Evolutionary conservation across 306 rosid species (phyloP).

Genomic region (Quercus agrifolia): DNA sequence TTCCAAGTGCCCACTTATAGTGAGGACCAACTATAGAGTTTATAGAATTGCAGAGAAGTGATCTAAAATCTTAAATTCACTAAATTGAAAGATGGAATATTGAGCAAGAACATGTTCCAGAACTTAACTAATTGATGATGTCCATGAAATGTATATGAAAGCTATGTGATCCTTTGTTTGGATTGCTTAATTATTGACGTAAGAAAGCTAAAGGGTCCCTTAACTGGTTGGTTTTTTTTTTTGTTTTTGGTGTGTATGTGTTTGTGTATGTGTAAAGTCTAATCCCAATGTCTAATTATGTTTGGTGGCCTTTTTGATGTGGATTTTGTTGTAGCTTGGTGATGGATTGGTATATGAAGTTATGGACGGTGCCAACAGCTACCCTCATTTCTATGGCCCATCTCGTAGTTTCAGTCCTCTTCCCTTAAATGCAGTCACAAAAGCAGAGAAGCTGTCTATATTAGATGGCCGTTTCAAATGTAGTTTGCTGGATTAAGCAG

Average conservation of each 20-base stretch:
- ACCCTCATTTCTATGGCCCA: conserved; percentile 89
- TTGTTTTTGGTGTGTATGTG: no score
- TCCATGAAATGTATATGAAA: neutral
- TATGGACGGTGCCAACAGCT: conserved; percentile 64
- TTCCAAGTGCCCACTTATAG: neutral
- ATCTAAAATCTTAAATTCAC: no score
- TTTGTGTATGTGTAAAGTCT: neutral
- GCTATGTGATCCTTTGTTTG: neutral
- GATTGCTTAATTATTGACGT: neutral
- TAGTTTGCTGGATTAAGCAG: conserved; percentile 44
- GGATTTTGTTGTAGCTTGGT: conserved; percentile 59
- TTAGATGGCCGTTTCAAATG: conserved; percentile 62
- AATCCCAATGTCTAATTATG: neutral
- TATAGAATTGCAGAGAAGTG: no score
- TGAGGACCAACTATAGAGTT: neutral
- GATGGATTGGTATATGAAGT: conserved; percentile 77
- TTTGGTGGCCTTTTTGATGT: neutral
- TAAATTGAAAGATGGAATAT: neutral
- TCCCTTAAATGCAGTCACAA: conserved; percentile 51
- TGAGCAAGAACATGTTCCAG: neutral
- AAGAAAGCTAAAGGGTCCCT: neutral
- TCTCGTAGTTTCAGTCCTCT: conserved; percentile 73
- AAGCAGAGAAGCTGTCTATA: conserved; percentile 62
- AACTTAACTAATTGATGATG: neutral
- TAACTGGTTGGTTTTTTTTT: neutral